These are phyloP conservation scores for Annulohypoxylon truncatum DNA, from an alignment of 2,329 filamentous ascomycete genomes.

Conservation along the genomic window DNA sequence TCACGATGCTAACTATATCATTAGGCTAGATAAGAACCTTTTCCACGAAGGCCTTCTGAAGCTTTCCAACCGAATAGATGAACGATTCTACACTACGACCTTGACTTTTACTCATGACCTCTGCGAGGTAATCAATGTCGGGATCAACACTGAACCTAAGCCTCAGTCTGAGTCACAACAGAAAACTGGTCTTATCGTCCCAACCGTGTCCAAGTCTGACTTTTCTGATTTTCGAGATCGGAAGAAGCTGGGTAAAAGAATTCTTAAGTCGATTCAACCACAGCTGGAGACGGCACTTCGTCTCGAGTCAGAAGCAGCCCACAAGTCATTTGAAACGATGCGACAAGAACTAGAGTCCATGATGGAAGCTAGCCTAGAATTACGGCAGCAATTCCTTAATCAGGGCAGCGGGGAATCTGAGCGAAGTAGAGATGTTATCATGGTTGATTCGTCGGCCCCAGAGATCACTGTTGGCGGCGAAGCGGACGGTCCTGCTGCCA, in stretches of 20 bases:
- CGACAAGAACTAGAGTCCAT: constrained; percentile 79
- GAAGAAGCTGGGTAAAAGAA: constrained; percentile 87
- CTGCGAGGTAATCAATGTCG: constrained; percentile 63
- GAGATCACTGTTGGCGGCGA: constrained; percentile 59
- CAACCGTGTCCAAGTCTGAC: constrained; percentile 62
- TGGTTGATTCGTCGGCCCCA: constrained; percentile 61
- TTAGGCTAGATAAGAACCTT: constrained; percentile 72
- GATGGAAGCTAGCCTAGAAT: constrained; percentile 74
- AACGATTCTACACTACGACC: constrained; percentile 68
- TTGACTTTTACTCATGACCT: constrained; percentile 68
- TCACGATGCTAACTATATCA: constrained; percentile 40
- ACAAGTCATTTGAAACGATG: constrained; percentile 75
- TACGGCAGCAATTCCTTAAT: constrained; percentile 55
- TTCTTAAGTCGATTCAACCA: constrained; percentile 84
- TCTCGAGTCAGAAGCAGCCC: constrained; percentile 84
- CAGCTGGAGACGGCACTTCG: constrained; percentile 79
- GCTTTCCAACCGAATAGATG: constrained; percentile 64
- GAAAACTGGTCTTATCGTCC: constrained; percentile 55
- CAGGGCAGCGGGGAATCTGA: constrained; percentile 55
- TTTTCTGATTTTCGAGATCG: constrained; percentile 81
- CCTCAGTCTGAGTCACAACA: constrained; percentile 43
- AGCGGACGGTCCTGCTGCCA: constrained; percentile 46
- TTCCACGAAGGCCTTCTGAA: constrained; percentile 65
- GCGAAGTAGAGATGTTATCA: constrained; percentile 60
- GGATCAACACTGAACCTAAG: constrained; percentile 60